phyloP scores from a whole-genome alignment of 306 rosid species.

The Ormosia semicastrata region DNA sequence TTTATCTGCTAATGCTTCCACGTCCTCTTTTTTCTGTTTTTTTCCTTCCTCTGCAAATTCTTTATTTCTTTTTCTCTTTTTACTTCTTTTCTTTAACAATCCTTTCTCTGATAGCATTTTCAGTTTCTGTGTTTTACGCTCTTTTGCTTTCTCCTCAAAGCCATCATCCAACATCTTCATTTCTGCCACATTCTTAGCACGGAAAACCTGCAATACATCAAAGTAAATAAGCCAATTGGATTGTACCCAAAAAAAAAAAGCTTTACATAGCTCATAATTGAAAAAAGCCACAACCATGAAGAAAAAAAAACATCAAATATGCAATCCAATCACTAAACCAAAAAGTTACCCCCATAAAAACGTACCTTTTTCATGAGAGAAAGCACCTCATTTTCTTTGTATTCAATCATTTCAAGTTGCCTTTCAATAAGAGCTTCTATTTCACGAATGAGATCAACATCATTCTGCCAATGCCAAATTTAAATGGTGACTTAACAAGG shows the following conservation, averaged over 20 bases:
- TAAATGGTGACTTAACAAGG: background rate
- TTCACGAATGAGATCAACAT: constrained; percentile 64
- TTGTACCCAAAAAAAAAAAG: background rate
- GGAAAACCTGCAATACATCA: constrained; percentile 57
- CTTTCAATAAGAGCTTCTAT: constrained; percentile 67
- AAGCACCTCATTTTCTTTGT: constrained; percentile 76
- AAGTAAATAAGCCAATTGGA: background rate
- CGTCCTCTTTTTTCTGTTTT: background rate
- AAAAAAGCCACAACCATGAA: background rate
- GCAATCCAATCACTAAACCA: background rate
- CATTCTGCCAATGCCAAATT: constrained; percentile 54
- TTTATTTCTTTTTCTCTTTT: constrained; percentile 48
- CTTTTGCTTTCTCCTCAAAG: constrained; percentile 72
- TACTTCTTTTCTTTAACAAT: constrained; percentile 51
- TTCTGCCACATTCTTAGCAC: constrained; percentile 67
- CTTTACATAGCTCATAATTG: background rate
- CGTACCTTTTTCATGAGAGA: constrained; percentile 60
- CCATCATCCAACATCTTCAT: constrained; percentile 90
- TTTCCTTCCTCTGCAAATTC: constrained; percentile 23
- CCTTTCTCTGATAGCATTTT: constrained; percentile 70
- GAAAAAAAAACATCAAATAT: background rate
- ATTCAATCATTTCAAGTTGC: constrained; percentile 62
- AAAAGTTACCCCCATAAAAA: background rate
- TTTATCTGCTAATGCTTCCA: constrained; percentile 3
- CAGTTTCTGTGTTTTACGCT: constrained; percentile 65